Base-by-base conservation (phyloP, 371 early-diverging fungal genomes). In the Lichtheimia hyalospora region DNA sequence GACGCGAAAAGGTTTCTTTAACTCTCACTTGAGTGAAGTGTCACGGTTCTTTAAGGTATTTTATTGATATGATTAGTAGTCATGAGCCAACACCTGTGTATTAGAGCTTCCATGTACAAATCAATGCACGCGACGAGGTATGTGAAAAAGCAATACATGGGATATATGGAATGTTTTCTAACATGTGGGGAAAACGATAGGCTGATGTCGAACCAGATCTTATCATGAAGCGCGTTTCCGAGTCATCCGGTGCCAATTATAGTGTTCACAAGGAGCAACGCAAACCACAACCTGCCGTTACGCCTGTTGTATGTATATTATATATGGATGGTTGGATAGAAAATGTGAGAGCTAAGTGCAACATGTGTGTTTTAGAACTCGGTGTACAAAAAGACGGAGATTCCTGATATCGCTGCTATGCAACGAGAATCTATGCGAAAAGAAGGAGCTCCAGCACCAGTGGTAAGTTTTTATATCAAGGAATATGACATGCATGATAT, bases 171-270 rank as follows among this genome's bases (percentile, higher is more conserved):
- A 34, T 34, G 34, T 6, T 0, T 34, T 10, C 34, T 34, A 34
- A 34, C 10, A 7, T 24, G 28, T 34, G 24, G 27, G 14, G 8
- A 20, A 18, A 40, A 40, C 46, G n/a, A 27, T 71, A 86, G 71
- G 83, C 84, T 34, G 96, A 96, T 66, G 89, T 95, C n/a, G 85
- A 88, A 4, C 89, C 93, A 2, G 75, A 71, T 1, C 80, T 85
- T 58, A 95, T 96, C 62, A 91, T 94, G 90, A 89, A 91, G 70
- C 87, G 92, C 62, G 86, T 95, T 34, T 68, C 83, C 27, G 91
- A 93, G 62, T 87, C 90, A 34, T 88, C 93, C 5, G 96, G 96
- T 2, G 89, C 96, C 5, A 94, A 95, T 62, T 96, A 96, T 69
- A 90, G 92, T 55, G 74, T 88, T 56, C 92, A 95, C 67, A 83